Evolutionary conservation across 2,329 filamentous ascomycete genomes (phyloP).

Genomic region (Fusarium sacchari): DNA sequence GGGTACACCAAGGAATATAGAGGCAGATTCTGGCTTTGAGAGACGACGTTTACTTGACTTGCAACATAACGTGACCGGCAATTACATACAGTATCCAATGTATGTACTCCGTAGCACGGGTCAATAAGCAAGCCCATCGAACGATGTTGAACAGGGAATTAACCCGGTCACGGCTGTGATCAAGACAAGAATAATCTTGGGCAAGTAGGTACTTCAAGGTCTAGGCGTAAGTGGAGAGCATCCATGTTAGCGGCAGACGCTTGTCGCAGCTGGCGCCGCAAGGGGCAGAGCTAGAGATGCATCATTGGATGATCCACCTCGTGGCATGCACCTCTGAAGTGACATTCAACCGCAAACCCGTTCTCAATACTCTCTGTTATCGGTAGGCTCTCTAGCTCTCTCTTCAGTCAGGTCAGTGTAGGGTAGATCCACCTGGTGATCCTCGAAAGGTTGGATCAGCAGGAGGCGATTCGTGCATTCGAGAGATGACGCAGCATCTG

Average conservation of each 20-base stretch:
- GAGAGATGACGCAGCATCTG: slow-evolving; percentile 20
- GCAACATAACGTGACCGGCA: not conserved
- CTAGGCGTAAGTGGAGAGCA: slow-evolving; percentile 36
- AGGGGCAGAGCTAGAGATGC: slow-evolving; percentile 41
- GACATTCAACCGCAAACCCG: slow-evolving; percentile 10
- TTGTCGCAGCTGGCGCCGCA: slow-evolving; percentile 37
- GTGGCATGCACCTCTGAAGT: slow-evolving; percentile 33
- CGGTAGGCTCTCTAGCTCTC: too few relatives aligned
- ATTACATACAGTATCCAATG: too few relatives aligned
- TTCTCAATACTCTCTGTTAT: too few relatives aligned
- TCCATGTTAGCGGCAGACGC: slow-evolving; percentile 29
- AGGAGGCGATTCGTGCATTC: slow-evolving; percentile 3
- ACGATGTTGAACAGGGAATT: slow-evolving; percentile 24
- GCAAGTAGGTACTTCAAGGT: too few relatives aligned
- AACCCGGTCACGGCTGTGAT: slow-evolving; percentile 25
- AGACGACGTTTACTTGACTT: not conserved
- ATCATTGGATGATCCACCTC: slow-evolving; percentile 38
- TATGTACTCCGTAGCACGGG: too few relatives aligned
- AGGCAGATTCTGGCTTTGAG: not conserved
- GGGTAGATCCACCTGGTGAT: slow-evolving; percentile 26
- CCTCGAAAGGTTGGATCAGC: slow-evolving; percentile 11
- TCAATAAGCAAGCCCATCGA: slow-evolving; percentile 24
- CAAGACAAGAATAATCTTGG: slow-evolving; percentile 12
- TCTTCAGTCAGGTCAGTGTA: slow-evolving; percentile 16
- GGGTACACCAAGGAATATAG: not conserved